A percentile compares a stretch with the other conserved stretches of the same genome.
These are phyloP conservation scores for Rugiboletus extremiorientalis DNA, from an alignment of 1,284 basidiomycete species.

Conservation along the genomic window DNA sequence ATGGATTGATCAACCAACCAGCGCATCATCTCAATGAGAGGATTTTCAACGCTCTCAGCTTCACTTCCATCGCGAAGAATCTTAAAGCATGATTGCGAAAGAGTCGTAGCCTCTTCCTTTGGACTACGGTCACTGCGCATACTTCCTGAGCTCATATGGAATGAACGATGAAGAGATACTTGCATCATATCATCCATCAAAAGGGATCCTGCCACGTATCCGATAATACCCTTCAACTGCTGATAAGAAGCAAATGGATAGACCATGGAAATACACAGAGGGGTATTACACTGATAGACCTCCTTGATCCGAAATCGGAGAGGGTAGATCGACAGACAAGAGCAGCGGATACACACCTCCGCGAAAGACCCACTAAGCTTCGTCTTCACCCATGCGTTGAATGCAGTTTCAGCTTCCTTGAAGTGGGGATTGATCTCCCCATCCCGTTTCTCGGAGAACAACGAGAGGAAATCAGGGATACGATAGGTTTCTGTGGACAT, in stretches of 20 bases:
- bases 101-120: neutral
- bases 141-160: neutral
- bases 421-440: conserved; percentile 18
- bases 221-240: conserved; percentile 17
- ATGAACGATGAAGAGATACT: conserved; percentile 12
- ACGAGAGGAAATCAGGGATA: conserved; percentile 15
- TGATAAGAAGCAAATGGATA: conserved; percentile 16
- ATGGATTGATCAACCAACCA: neutral
- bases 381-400: conserved; percentile 18
- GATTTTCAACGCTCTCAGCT: neutral
- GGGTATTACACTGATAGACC: neutral
- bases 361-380: conserved; percentile 13
- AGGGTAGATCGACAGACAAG: too few relatives aligned
- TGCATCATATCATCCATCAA: neutral
- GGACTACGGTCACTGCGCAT: neutral
- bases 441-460: conserved; percentile 18
- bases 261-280: conserved; percentile 5
- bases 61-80: neutral
- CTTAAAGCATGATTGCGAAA: neutral
- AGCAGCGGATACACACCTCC: conserved; percentile 5
- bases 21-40: neutral
- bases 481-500: conserved; percentile 3
- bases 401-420: conserved; percentile 13
- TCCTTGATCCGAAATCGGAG: neutral
- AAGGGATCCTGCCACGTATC: conserved; percentile 7